Base-by-base conservation (phyloP, 352 stramenopile species). In the Phytophthora aleatoria region DNA sequence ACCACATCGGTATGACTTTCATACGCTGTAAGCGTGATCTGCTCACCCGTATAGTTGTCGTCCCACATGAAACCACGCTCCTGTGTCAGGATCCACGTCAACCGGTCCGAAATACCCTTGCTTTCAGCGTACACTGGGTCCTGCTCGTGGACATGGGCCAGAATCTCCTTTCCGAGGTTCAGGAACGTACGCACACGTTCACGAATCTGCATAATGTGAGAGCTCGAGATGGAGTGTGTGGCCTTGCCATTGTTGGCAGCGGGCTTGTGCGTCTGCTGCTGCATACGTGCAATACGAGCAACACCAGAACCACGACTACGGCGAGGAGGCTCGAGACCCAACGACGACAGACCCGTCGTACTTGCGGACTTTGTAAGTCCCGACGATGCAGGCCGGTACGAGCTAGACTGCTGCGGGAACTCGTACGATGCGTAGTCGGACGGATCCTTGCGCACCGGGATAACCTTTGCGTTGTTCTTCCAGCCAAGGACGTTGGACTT, bases 31-130 rank as follows among this genome's bases (percentile, higher is more conserved):
- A 95, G 73, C 10, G 91, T 97, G 33, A 99, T 89, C 53, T 98
- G 90, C 59, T 97, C 90, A 15, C 95, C 96, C 39, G 96, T 98
- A 83, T 99, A 99, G 36, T 90, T 88, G 74, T 99, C 96, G 66
- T 99, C 92, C 96, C 97, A 99, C 82, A 99, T 98, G 75, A 99
- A 99, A 16, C 97, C 97, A 63, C 97, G 97, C 68, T 99, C 94
- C 78, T 98, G 96, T 5, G 91, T 98, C 39, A 98, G 65, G 39
- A 98, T 91, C 86, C 97, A 99, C 20, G 95, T 99, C 26, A 99
- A 69, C n/a, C 93, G 89, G 72, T 98, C 95, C 16, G 92, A 87
- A 52, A 98, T 90, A 35, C 96, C 95, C 51, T 94, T 90, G 58
- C 84, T 94, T 69, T 99, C 94, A 12, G 73, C 67, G 53, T 85